phyloP scores from a whole-genome alignment of 208 protist genomes.

The Trypanosoma caninum region DNA sequence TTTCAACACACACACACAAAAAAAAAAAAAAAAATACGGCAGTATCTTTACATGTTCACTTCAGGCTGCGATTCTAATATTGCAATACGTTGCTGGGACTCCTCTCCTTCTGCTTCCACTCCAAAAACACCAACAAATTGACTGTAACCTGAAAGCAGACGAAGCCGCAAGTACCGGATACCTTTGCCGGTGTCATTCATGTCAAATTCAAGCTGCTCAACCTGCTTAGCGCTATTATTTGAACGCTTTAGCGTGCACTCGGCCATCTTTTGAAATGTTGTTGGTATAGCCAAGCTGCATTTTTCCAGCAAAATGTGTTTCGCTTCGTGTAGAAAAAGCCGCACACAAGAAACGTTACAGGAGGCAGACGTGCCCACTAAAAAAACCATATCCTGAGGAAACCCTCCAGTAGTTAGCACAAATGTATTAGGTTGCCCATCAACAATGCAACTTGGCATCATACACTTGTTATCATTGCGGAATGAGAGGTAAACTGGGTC shows the following conservation, averaged over 20 bases:
- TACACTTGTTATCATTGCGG: constrained; percentile 54
- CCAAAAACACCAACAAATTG: constrained; percentile 78
- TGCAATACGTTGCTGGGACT: constrained; percentile 82
- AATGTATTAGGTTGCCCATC: constrained; percentile 51
- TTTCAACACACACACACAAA: not conserved
- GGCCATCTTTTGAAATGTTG: constrained; percentile 44
- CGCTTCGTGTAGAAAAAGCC: constrained; percentile 61
- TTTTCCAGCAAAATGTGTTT: constrained; percentile 64
- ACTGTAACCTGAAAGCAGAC: constrained; percentile 69
- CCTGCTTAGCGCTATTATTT: constrained; percentile 26
- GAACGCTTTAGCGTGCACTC: constrained; percentile 47
- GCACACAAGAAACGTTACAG: constrained; percentile 50
- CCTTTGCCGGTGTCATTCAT: constrained; percentile 43
- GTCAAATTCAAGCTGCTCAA: constrained; percentile 65
- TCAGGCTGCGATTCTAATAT: constrained; percentile 75
- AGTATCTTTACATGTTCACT: constrained; percentile 70
- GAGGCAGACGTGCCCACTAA: constrained; percentile 46
- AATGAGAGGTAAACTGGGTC: constrained; percentile 76
- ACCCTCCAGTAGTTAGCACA: constrained; percentile 79
- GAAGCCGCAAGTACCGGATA: constrained; percentile 51
- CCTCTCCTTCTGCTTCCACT: constrained; percentile 66
- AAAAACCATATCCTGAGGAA: constrained; percentile 80
- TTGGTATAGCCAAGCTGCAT: constrained; percentile 11
- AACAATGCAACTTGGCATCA: constrained; percentile 32
- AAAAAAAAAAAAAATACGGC: too few relatives aligned